Base-by-base conservation (phyloP, 208 protist genomes). In the Trypanosoma brucei region DNA sequence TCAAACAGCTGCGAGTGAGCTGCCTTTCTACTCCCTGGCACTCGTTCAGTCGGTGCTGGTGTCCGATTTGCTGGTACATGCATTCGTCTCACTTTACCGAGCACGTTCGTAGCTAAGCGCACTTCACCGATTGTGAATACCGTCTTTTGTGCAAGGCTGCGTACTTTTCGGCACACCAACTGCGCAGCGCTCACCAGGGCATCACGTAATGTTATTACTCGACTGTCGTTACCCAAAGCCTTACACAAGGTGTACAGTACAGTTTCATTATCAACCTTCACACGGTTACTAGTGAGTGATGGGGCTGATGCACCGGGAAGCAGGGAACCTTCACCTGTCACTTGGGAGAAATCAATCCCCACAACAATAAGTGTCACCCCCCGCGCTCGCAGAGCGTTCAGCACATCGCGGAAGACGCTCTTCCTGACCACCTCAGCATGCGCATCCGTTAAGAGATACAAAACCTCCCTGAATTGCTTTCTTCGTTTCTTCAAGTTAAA, bases 381-480 rank as follows among this genome's bases (percentile, higher is more conserved):
- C 3, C 88, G 65, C 22, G 39, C 45, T 44, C 62, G 59, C 31
- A 93, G 75, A 14, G 67, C 65, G 13, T 88, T 13, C 14, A 83
- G 45, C 2, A 96, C 55, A 7, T 52, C 30, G 6, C 55, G 48
- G 30, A 95, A 53, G 31, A 88, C 87, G n/a, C 79, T 67, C 69
- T 86, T 93, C 62, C 75, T 71, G 31, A 49, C 35, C 22, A 96
- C 91, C 6, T 72, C 70, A 40, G 84, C 73, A n/a, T 69, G 66
- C 1, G 84, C 85, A 38, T 95, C 89, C 0, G 93, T 96, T 39
- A 97, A 48, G 14, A 97, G 65, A 66, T 93, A 97, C 22, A 98
- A 83, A 59, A 78, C 59, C 22, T 88, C 81, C n/a, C 62, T 53
- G 60, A 81, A 92, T 56, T 79, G 78, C 33, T 72, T 81, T 4